Evolutionary conservation across 805 yeast genomes (phyloP), one percentile per base, ranked within the genome.

Genomic region (Barnettozyma sp.): DNA sequence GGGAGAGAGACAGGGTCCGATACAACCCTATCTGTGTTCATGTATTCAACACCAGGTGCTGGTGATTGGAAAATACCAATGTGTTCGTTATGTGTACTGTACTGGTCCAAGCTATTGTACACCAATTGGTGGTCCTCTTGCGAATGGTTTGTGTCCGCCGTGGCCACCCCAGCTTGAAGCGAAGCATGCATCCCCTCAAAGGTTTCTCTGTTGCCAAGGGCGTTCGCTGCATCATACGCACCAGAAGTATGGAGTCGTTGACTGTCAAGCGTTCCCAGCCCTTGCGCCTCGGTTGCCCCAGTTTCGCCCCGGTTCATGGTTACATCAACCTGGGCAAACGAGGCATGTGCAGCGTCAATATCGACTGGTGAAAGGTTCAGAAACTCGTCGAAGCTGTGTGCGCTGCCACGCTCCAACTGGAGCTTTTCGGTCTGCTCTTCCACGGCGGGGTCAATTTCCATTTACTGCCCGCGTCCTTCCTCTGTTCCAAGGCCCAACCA

Each of bases 311-410:
- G 30, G 12, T 20, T n/a, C 21, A 20, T 27, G 22, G 12, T 18
- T 13, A 6, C 18, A 14, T 17, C 18, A 14, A 17, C n/a, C 21
- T 27, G 21, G 15, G 19, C 30, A 11, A 18, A 16, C 14, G 17
- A n/a, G 9, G 31, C 12, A 15, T 38, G 35, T 11, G 29, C 18
- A 1, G 50, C 46, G 11, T 46, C 34, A 39, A 38, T 39, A n/a
- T 37, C 24, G 8, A 39, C 34, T 6, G 52, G 48, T 7, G 49
- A 45, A 6, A 48, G 26, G 22, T 43, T 46, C 13, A 48, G 36
- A 35, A 26, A 48, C 34, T 48, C 48, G 12, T 46, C 49, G 24
- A 48, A 42, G n/a, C n/a, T n/a, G n/a, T n/a, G n/a, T n/a, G n/a
- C n/a, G n/a, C n/a, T n/a, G n/a, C n/a, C n/a, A n/a, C n/a, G n/a